These are phyloP conservation scores for Aspergillus latus DNA, from an alignment of 2,329 filamentous ascomycete genomes.

Conservation along the genomic window DNA sequence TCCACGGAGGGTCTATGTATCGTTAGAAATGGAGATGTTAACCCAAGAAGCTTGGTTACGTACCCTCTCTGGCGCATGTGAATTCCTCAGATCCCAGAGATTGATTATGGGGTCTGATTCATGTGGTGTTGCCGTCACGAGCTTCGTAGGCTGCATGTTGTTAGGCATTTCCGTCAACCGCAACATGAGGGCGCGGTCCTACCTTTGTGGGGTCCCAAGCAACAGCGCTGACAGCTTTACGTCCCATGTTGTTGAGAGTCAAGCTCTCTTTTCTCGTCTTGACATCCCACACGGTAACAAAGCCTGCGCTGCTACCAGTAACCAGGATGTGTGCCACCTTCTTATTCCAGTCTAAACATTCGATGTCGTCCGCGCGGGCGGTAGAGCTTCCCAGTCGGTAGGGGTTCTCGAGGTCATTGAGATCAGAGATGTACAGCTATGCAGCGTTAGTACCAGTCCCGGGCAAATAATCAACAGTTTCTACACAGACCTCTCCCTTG, in stretches of 20 bases:
- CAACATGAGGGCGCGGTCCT: neutral
- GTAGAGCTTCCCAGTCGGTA: conserved; percentile 86
- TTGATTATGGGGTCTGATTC: conserved; percentile 85
- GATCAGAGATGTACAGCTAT: conserved; percentile 83
- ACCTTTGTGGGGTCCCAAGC: conserved; percentile 94
- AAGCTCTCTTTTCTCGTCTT: conserved; percentile 97
- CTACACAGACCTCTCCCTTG: conserved; percentile 69
- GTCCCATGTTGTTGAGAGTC: conserved; percentile 83
- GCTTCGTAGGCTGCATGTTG: conserved; percentile 68
- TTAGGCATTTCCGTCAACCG: conserved; percentile 16
- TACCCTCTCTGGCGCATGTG: conserved; percentile 79
- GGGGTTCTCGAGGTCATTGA: conserved; percentile 84
- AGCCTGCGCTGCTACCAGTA: conserved; percentile 87
- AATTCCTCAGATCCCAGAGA: conserved; percentile 94
- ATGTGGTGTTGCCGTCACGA: conserved; percentile 87
- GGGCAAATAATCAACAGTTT: neutral
- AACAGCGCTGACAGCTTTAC: conserved; percentile 91
- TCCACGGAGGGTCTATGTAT: conserved; percentile 69
- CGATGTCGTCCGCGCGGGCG: conserved; percentile 89
- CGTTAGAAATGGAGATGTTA: conserved; percentile 17
- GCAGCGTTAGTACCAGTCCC: conserved; percentile 10
- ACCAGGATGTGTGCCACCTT: conserved; percentile 96
- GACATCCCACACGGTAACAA: conserved; percentile 97
- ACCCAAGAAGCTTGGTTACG: conserved; percentile 11
- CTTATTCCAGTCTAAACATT: conserved; percentile 97